phyloP scores from a whole-genome alignment of 108 stramenopile genomes.

The Nitzschia sp. region DNA sequence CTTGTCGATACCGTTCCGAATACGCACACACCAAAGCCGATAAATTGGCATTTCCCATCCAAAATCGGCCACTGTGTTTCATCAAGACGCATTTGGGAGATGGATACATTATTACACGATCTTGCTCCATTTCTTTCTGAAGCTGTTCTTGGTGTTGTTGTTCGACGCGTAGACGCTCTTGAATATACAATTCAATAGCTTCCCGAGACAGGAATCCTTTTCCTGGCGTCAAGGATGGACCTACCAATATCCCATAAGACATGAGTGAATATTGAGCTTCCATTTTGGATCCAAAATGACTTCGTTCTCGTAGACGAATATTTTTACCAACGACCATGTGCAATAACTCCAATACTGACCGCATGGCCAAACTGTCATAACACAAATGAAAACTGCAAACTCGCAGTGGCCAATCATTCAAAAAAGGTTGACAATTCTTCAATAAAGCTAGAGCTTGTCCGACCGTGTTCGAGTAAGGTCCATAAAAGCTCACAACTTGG shows the following conservation, averaged over 20 bases:
- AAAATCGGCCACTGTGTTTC: neutral
- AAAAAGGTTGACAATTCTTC: neutral
- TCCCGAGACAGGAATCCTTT: neutral
- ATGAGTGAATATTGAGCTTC: neutral
- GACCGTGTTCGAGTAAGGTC: neutral
- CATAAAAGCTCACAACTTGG: neutral
- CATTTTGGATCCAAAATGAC: neutral
- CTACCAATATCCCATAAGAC: neutral
- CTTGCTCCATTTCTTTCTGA: neutral
- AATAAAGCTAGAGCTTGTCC: neutral
- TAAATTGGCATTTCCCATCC: neutral
- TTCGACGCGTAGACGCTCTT: neutral
- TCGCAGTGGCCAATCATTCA: neutral
- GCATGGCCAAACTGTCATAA: neutral
- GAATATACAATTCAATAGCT: neutral
- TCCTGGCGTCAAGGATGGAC: neutral
- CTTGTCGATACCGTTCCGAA: neutral
- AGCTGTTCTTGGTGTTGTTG: neutral
- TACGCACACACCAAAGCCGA: neutral
- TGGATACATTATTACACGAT: too few species aligned
- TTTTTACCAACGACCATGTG: neutral
- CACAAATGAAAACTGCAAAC: neutral
- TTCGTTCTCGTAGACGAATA: neutral
- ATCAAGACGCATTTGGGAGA: too few species aligned
- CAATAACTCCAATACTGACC: neutral